phyloP scores from a whole-genome alignment of 805 yeast species.

The Teunomyces kruisii region DNA sequence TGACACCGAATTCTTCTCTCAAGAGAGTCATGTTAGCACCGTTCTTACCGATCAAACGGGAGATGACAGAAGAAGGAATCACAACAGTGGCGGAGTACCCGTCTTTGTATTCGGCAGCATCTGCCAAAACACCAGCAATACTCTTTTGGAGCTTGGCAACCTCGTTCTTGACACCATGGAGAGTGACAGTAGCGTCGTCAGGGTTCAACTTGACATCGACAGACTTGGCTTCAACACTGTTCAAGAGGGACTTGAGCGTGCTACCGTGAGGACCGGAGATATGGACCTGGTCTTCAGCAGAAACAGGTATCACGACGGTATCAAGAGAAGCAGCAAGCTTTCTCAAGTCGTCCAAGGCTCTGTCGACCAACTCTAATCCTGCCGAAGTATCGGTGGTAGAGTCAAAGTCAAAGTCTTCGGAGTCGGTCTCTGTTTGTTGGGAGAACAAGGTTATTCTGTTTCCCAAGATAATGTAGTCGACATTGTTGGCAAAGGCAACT shows the following conservation, averaged over 20 bases:
- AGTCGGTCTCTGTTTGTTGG: slow-evolving; percentile 46
- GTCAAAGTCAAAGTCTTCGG: slow-evolving; percentile 49
- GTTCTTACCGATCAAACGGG: slow-evolving; percentile 86
- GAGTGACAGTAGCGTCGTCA: slow-evolving; percentile 42
- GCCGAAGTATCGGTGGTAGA: slow-evolving; percentile 42
- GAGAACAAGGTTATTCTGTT: slow-evolving; percentile 54
- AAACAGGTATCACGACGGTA: slow-evolving; percentile 49
- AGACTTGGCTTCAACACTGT: slow-evolving; percentile 37
- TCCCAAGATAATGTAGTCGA: slow-evolving; percentile 61
- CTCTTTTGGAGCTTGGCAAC: slow-evolving; percentile 56
- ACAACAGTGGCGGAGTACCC: slow-evolving; percentile 47
- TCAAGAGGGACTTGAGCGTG: slow-evolving; percentile 49
- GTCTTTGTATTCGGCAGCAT: slow-evolving; percentile 51
- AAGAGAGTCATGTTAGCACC: slow-evolving; percentile 73
- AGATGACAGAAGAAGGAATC: slow-evolving; percentile 66
- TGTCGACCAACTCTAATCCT: slow-evolving; percentile 55
- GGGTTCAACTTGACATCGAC: slow-evolving; percentile 49
- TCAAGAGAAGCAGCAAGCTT: slow-evolving; percentile 54
- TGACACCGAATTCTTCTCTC: slow-evolving; percentile 72
- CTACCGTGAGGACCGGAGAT: slow-evolving; percentile 62
- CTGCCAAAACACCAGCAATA: slow-evolving; percentile 54
- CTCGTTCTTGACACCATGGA: slow-evolving; percentile 70
- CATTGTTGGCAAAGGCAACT: slow-evolving; percentile 46
- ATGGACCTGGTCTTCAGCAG: slow-evolving; percentile 52
- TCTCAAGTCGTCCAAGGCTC: slow-evolving; percentile 57